phyloP scores from a whole-genome alignment of 805 yeast genomes.

The Yamadazyma laniorum region DNA sequence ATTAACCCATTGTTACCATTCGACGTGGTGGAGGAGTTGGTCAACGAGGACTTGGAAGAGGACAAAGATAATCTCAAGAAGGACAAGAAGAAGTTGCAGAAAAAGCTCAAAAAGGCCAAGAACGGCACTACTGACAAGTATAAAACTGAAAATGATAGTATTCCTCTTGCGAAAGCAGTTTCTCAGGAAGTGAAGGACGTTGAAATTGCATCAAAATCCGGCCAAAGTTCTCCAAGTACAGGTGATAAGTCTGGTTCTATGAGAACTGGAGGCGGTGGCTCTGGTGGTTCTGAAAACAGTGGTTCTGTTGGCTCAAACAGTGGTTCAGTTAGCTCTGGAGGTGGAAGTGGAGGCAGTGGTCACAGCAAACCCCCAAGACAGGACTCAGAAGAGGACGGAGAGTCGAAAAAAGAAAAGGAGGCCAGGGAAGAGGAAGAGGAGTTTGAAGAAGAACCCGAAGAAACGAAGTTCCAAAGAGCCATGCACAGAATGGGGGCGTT shows the following conservation, averaged over 20 bases:
- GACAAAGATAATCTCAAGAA: constrained; percentile 27
- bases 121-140: constrained; percentile 12
- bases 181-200: constrained; percentile 9
- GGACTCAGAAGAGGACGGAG: constrained; percentile 4
- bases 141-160: constrained; percentile 11
- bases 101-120: constrained; percentile 18
- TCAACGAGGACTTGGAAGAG: constrained; percentile 29
- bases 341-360: constrained; percentile 14
- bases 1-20: constrained; percentile 43
- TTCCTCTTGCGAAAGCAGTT: constrained; percentile 10
- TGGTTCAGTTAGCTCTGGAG: background rate
- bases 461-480: constrained; percentile 19
- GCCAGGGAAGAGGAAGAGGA: constrained; percentile 16
- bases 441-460: constrained; percentile 16
- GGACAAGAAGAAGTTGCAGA: constrained; percentile 25
- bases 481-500: constrained; percentile 23
- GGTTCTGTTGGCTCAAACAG: background rate
- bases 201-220: background rate
- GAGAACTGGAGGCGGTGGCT: background rate
- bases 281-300: background rate
- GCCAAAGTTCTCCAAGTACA: background rate
- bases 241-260: background rate
- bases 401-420: too few species aligned
- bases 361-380: constrained; percentile 6
- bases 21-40: constrained; percentile 38